Conservation (phyloP, 441 rosid species). For the Gossypium lobatum region DNA sequence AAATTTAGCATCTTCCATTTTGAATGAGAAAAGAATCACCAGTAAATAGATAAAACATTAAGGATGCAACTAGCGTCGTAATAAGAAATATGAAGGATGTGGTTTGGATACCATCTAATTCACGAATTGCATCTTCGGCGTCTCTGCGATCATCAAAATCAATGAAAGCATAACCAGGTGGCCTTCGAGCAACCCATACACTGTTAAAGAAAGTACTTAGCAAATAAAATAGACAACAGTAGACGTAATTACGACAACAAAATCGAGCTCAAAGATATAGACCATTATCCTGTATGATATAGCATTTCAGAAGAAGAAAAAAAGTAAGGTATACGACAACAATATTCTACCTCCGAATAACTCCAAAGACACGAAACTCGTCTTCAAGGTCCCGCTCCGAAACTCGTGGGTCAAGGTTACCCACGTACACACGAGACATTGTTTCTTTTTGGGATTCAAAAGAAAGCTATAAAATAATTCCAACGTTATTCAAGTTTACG, state of each 20-base stretch:
- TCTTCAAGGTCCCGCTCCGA: slow-evolving; percentile 71
- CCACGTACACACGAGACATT: slow-evolving; percentile 69
- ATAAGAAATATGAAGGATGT: not conserved
- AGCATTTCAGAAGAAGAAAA: not conserved
- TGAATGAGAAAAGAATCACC: not conserved
- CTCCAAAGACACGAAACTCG: slow-evolving; percentile 58
- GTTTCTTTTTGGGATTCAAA: not conserved
- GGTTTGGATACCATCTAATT: slow-evolving; percentile 44
- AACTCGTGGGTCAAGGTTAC: slow-evolving; percentile 64
- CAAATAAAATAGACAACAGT: not conserved
- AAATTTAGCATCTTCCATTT: not conserved
- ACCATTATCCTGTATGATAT: not conserved
- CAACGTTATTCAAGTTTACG: not conserved
- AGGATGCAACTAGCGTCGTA: not conserved
- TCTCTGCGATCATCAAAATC: slow-evolving; percentile 71
- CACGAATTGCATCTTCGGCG: slow-evolving; percentile 69
- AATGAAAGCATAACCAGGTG: slow-evolving; percentile 70
- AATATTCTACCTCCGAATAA: slow-evolving; percentile 43
- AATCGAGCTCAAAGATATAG: not conserved
- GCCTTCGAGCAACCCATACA: slow-evolving; percentile 79
- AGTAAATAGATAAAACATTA: not conserved
- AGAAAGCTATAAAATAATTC: slow-evolving; percentile 17
- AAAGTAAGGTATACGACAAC: not conserved
- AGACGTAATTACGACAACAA: not conserved
- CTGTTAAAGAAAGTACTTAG: slow-evolving; percentile 22